Percentiles rank a stretch among this genome's conserved stretches.
Conservation (phyloP, 225 moss, liverwort and hornwort species). For the Physcomitrium patens region DNA sequence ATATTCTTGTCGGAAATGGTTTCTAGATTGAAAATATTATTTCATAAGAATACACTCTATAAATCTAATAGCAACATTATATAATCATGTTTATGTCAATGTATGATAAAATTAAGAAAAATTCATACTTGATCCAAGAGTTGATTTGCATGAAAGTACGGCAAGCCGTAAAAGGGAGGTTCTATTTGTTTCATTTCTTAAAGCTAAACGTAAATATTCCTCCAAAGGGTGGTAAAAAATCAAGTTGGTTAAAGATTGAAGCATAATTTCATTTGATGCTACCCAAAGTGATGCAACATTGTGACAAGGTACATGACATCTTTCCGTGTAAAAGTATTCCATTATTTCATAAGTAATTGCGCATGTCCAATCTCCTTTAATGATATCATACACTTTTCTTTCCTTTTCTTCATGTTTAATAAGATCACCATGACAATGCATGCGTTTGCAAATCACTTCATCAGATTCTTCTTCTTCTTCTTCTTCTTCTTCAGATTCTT, state of each 20-base stretch:
- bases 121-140: slow-evolving; percentile 26
- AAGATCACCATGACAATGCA: neutral
- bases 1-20: too few species aligned
- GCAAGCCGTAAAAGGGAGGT: slow-evolving; percentile 43
- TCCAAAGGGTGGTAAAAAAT: slow-evolving; percentile 55
- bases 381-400: slow-evolving; percentile 26
- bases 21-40: too few species aligned
- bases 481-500: neutral
- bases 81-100: too few species aligned
- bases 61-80: too few species aligned
- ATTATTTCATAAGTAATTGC: slow-evolving; percentile 43
- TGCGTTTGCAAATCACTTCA: slow-evolving; percentile 21
- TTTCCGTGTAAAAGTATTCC: slow-evolving; percentile 41
- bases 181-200: slow-evolving; percentile 59
- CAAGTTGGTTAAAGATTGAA: slow-evolving; percentile 60
- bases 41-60: too few species aligned
- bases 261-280: slow-evolving; percentile 63
- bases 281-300: slow-evolving; percentile 53
- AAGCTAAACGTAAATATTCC: slow-evolving; percentile 59
- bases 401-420: neutral
- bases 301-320: slow-evolving; percentile 55
- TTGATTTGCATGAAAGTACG: slow-evolving; percentile 25
- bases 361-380: slow-evolving; percentile 46
- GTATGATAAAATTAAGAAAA: neutral
- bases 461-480: slow-evolving; percentile 3